Evolutionary conservation across 225 moss, liverwort and hornwort species (phyloP), one percentile per base, ranked within the genome.

Genomic region (Bryoerythrophyllum caledonicum): DNA sequence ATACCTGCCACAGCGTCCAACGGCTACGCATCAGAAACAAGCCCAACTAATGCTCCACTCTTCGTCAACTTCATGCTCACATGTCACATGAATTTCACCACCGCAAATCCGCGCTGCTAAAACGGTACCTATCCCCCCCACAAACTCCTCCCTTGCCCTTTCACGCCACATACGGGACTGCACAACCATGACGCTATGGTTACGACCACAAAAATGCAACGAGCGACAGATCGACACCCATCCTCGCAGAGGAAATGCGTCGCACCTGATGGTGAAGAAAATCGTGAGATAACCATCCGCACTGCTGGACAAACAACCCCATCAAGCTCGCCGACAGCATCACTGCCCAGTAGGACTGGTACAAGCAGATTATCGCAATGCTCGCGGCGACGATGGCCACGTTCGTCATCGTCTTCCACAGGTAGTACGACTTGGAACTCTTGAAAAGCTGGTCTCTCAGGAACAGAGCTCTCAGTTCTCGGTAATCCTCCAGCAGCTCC

Each of bases 241-340:
- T 23, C 11, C 34, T 11, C 24, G 19, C 15, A 17, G n/a, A 3
- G 8, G 19, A 37, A 27, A 8, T 20, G 19, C 8, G 40, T 2
- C 14, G 25, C 6, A 93, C 97, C 86, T 95, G 97, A 74, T 95
- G 89, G 54, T 99, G 95, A 25, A 99, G 82, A 81, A 89, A 91
- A 77, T 95, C 94, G 66, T 99, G 97, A n/a, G 93, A 89, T 55
- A 95, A 70, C 97, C 97, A 99, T 30, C 94, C 97, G 55, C 91
- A 93, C 84, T 99, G 97, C 74, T 99, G 94, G 62, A 82, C 64
- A 69, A 83, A 93, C 49, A 95, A 78, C 17, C 84, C 93, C 78
- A 99, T 74, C 41, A 99, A 72, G 65, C 86, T 84, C 62, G 93
- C 89, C n/a, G 94, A 94, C 63, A 72, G 54, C 32, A 84, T 8